These are phyloP conservation scores for Eucalyptus leucophloia DNA, from an alignment of 345 rosid species.

Conservation along the genomic window DNA sequence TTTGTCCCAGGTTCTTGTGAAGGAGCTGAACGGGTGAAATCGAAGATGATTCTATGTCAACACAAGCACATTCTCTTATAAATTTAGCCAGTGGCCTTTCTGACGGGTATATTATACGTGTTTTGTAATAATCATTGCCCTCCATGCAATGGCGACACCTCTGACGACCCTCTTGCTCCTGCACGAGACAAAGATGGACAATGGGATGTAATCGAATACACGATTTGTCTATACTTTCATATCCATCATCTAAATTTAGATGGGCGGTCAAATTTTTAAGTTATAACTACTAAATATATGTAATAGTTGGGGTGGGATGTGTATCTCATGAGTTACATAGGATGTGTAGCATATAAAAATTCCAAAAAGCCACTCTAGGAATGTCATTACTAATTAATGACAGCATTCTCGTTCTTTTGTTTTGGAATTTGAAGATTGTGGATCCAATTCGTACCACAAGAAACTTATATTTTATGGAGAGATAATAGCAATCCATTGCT, in stretches of 20 bases:
- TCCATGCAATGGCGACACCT: not conserved
- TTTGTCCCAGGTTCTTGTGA: not conserved
- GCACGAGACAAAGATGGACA: not conserved
- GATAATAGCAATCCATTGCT: not conserved
- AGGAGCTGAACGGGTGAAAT: not conserved
- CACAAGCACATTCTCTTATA: not conserved
- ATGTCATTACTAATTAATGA: not conserved
- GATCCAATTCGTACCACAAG: not conserved
- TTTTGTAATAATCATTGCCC: not conserved
- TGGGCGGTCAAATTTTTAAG: not conserved
- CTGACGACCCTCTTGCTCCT: not conserved
- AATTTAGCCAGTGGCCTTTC: not conserved
- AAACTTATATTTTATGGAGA: not conserved
- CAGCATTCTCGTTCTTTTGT: not conserved
- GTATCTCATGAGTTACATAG: not conserved
- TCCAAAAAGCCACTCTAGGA: not conserved
- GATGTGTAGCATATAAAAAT: not conserved
- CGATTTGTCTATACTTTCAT: not conserved
- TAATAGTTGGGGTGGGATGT: not conserved
- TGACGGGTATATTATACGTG: not conserved
- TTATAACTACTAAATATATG: not conserved
- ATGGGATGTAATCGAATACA: not conserved
- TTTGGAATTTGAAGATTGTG: not conserved
- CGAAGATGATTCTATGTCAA: not conserved
- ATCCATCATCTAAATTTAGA: not conserved